A percentile compares a stretch with the other conserved stretches of the same genome.
Conservation (phyloP, 2,329 filamentous ascomycete genomes). For the Trichophaea hybrida region DNA sequence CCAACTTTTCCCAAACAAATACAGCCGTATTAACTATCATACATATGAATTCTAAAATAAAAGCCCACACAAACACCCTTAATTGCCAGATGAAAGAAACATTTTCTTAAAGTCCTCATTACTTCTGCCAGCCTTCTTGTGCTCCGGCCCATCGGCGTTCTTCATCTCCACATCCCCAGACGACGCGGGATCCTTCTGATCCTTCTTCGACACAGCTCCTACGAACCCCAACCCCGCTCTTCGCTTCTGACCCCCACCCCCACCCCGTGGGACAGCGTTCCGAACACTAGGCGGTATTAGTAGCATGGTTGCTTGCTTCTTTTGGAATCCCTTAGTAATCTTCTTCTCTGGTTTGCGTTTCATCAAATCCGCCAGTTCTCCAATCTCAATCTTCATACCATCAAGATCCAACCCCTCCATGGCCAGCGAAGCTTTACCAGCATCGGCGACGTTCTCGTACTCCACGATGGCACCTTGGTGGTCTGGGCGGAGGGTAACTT, state of each 20-base stretch:
- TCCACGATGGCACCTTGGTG: slow-evolving; percentile 80
- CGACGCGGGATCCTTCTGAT: slow-evolving; percentile 15
- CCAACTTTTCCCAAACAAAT: too few species aligned
- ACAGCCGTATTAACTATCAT: too few species aligned
- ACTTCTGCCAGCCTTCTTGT: slow-evolving; percentile 22
- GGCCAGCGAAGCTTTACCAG: slow-evolving; percentile 54
- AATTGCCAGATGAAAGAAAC: slow-evolving; percentile 13
- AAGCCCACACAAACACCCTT: background rate
- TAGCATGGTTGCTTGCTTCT: slow-evolving; percentile 28
- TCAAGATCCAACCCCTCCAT: slow-evolving; percentile 43
- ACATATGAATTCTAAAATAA: background rate
- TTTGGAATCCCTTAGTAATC: slow-evolving; percentile 24
- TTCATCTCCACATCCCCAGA: slow-evolving; percentile 32
- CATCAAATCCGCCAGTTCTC: slow-evolving; percentile 42
- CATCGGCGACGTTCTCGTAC: slow-evolving; percentile 53
- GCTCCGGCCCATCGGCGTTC: slow-evolving; percentile 13
- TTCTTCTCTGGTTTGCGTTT: slow-evolving; percentile 37
- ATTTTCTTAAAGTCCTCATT: slow-evolving; percentile 28
- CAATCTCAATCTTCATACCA: slow-evolving; percentile 41
- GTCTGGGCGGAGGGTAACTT: slow-evolving; percentile 64
- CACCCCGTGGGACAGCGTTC: slow-evolving; percentile 28
- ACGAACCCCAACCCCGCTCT: slow-evolving; percentile 29
- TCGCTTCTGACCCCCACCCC: slow-evolving; percentile 32
- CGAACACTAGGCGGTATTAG: slow-evolving; percentile 36
- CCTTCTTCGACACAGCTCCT: slow-evolving; percentile 25